A percentile compares a stretch with the other conserved stretches of the same genome.
Evolutionary conservation across 441 rosid genomes (phyloP).

Genomic region (Isatis lusitanica): DNA sequence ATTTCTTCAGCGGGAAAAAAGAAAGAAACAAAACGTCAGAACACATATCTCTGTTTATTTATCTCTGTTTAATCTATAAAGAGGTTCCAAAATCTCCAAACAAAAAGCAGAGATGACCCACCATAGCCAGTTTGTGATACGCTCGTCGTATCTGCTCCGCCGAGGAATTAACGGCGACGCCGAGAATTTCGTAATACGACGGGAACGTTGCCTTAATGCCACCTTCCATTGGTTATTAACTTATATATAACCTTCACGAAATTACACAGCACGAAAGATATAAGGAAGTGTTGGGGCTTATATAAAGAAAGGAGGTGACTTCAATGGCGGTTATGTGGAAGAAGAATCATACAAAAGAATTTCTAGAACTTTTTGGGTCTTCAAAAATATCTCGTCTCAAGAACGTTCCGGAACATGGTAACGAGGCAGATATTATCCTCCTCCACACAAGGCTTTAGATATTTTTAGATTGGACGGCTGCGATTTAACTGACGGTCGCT

Average conservation of each 20-base stretch:
- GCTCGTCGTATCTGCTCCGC: slow-evolving; percentile 58
- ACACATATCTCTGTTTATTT: not conserved
- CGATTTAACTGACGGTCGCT: slow-evolving; percentile 11
- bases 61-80: not conserved
- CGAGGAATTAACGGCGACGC: slow-evolving; percentile 53
- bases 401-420: slow-evolving; percentile 30
- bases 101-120: slow-evolving; percentile 25
- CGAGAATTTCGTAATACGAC: slow-evolving; percentile 64
- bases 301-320: slow-evolving; percentile 21
- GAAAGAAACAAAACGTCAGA: not conserved
- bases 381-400: slow-evolving; percentile 26
- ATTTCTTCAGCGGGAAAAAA: slow-evolving; percentile 48
- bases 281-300: not conserved
- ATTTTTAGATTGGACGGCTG: slow-evolving; percentile 25
- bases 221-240: slow-evolving; percentile 21
- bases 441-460: slow-evolving; percentile 5
- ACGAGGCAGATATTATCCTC: slow-evolving; percentile 19
- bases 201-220: slow-evolving; percentile 11
- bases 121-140: slow-evolving; percentile 79
- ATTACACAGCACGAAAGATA: not conserved
- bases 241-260: not conserved
- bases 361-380: slow-evolving; percentile 27
- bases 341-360: slow-evolving; percentile 5
- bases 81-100: not conserved
- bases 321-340: slow-evolving; percentile 24